Evolutionary conservation across 129 eudicot species (phyloP), one percentile per base, ranked within the genome.

Genomic region (Escallonia rubra): DNA sequence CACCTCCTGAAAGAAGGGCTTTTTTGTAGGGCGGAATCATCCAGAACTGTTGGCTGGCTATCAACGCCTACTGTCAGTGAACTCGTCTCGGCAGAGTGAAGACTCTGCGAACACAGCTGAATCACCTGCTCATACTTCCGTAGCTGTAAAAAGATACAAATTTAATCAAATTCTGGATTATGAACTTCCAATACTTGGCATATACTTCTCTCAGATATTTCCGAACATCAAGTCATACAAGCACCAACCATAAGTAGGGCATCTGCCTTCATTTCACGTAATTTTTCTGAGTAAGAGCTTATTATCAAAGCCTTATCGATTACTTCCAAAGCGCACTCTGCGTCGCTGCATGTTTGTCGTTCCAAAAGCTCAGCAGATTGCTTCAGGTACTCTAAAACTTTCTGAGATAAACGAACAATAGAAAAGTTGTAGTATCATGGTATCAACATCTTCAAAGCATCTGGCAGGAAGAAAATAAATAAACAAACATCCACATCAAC

Each of bases 71-170:
- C 52, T 41, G 61, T 9, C 3, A 75, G 54, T 55, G 72, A 61
- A 66, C 81, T 82, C 60, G 63, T 65, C 54, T 85, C 80, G 66
- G 76, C 80, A 58, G 73, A 69, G 45, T 59, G 72, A 78, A 80
- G 81, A 66, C 79, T 86, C 85, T 86, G 79, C 83, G 84, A 86
- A 76, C 98, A 89, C 73, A 86, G 74, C 72, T 69, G 88, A 64
- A 93, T 93, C 70, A 87, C 86, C 69, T 89, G 88, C 63, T 84
- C 95, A 72, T 93, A 86, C 65, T 78, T 84, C 84, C 79, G 80
- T 60, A 93, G 70, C 97, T 90, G 91, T 61, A 69, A 79, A 68
- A 69, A n/a, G 10, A 49, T 10, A 69, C 51, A 63, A 16, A n/a
- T 63, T 13, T 12, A 70, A 44, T 46, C 49, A 44, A 63, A 38